These are phyloP conservation scores for Phytophthora colocasiae DNA, from an alignment of 352 stramenopile species.

Conservation along the genomic window DNA sequence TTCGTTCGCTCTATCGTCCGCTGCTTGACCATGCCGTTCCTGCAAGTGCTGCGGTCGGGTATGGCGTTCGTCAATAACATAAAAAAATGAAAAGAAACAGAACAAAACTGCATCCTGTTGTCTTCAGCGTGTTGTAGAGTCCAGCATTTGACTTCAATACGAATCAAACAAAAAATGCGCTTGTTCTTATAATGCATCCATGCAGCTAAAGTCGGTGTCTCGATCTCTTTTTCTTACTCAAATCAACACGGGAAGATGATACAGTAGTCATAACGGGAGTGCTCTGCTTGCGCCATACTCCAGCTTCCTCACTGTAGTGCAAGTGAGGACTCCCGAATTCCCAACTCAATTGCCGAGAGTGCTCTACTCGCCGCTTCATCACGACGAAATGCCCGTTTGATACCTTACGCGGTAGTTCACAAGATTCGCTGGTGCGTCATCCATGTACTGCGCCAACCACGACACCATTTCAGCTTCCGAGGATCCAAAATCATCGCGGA, in stretches of 20 bases:
- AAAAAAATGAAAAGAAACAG: slow-evolving; percentile 12
- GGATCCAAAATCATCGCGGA: slow-evolving; percentile 87
- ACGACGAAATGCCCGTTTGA: slow-evolving; percentile 71
- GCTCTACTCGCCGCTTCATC: slow-evolving; percentile 28
- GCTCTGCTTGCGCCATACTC: slow-evolving; percentile 10
- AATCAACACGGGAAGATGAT: slow-evolving; percentile 18
- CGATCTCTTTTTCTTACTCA: slow-evolving; percentile 20
- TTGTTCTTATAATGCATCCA: slow-evolving; percentile 19
- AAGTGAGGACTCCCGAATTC: slow-evolving; percentile 8
- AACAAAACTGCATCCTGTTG: slow-evolving; percentile 1
- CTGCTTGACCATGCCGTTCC: slow-evolving; percentile 14
- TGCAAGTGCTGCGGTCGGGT: slow-evolving; percentile 12
- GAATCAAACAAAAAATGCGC: not conserved
- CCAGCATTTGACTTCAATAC: no score
- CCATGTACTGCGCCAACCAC: slow-evolving; percentile 89
- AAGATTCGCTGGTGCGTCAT: slow-evolving; percentile 68
- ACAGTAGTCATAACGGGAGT: slow-evolving; percentile 8
- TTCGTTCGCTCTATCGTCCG: slow-evolving; percentile 24
- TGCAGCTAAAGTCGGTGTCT: slow-evolving; percentile 10
- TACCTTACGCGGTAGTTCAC: slow-evolving; percentile 85
- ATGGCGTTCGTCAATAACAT: slow-evolving; percentile 15
- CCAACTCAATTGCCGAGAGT: slow-evolving; percentile 13
- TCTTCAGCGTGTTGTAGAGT: not conserved
- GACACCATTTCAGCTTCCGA: slow-evolving; percentile 87
- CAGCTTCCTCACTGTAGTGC: slow-evolving; percentile 7